Conservation (phyloP, 2,329 filamentous ascomycete species). For the Knufia fluminis region DNA sequence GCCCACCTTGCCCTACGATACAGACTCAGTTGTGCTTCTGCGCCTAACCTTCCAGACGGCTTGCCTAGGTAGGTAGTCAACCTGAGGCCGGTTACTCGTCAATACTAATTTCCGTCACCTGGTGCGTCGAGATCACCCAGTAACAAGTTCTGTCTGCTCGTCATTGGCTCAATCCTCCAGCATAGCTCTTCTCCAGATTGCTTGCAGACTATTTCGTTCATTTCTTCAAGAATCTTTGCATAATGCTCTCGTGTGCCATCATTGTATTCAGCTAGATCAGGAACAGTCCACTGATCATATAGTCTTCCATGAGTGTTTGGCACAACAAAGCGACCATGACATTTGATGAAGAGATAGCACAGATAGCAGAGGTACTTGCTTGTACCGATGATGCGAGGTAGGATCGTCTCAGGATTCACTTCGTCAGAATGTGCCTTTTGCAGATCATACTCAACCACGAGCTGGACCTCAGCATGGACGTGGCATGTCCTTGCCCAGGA, state of each 20-base stretch:
- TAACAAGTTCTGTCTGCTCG: constrained; percentile 6
- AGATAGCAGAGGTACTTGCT: constrained; percentile 24
- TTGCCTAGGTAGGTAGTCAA: too few species aligned
- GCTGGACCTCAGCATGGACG: constrained; percentile 23
- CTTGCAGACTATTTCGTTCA: neutral
- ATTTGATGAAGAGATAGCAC: constrained; percentile 20
- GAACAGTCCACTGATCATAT: constrained; percentile 23
- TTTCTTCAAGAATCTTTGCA: neutral
- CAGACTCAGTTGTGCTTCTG: too few species aligned
- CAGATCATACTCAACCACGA: constrained; percentile 18
- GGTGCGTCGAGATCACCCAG: too few species aligned
- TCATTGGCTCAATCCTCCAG: constrained; percentile 10
- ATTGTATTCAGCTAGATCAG: constrained; percentile 15
- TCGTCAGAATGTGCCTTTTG: neutral
- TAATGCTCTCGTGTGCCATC: neutral
- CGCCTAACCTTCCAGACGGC: too few species aligned
- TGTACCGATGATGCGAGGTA: constrained; percentile 18
- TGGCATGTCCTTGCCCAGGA: constrained; percentile 11
- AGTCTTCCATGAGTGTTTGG: constrained; percentile 19
- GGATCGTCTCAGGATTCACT: neutral
- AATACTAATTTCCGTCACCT: too few species aligned
- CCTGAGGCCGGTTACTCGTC: too few species aligned
- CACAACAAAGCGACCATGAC: constrained; percentile 13
- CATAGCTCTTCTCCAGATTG: neutral
- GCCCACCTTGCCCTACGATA: too few species aligned